Percentiles rank a stretch among this genome's conserved stretches.
phyloP scores from a whole-genome alignment of 176 grass and related monocot species.

The Zoysia japonica region DNA sequence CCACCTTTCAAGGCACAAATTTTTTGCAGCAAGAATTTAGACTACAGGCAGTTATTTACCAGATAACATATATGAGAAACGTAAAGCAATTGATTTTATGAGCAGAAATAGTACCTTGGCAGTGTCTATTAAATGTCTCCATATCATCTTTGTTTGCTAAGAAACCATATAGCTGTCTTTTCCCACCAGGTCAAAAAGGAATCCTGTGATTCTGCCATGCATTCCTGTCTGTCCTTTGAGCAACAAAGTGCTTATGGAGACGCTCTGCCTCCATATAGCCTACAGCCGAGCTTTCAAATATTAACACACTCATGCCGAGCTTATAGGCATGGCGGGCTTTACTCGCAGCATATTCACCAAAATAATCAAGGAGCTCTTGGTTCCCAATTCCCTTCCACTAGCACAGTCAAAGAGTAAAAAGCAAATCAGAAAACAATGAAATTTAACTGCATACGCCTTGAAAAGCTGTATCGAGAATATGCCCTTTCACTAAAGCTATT shows the following conservation, averaged over 20 bases:
- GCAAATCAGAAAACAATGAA: slow-evolving; percentile 23
- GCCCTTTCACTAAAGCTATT: neutral
- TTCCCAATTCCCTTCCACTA: slow-evolving; percentile 92
- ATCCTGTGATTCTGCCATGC: slow-evolving; percentile 51
- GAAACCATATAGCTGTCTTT: slow-evolving; percentile 80
- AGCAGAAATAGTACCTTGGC: slow-evolving; percentile 54
- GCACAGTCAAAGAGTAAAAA: slow-evolving; percentile 33
- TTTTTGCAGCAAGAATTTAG: neutral
- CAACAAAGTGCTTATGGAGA: slow-evolving; percentile 70
- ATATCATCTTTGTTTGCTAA: slow-evolving; percentile 81
- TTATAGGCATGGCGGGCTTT: slow-evolving; percentile 88
- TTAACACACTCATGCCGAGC: slow-evolving; percentile 81
- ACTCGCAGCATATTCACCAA: slow-evolving; percentile 59
- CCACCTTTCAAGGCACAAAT: neutral
- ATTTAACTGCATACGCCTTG: neutral
- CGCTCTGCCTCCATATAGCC: slow-evolving; percentile 84
- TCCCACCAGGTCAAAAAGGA: slow-evolving; percentile 68
- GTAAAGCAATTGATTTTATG: neutral
- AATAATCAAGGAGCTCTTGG: slow-evolving; percentile 84
- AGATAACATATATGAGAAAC: slow-evolving; percentile 14
- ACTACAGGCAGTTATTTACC: slow-evolving; percentile 22
- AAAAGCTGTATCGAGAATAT: slow-evolving; percentile 9
- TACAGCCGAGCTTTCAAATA: slow-evolving; percentile 77
- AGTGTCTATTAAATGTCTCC: slow-evolving; percentile 70
- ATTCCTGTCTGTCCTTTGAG: slow-evolving; percentile 63